phyloP scores from a whole-genome alignment of 2,329 filamentous ascomycete species.

The Emmonsiellopsis sp. region DNA sequence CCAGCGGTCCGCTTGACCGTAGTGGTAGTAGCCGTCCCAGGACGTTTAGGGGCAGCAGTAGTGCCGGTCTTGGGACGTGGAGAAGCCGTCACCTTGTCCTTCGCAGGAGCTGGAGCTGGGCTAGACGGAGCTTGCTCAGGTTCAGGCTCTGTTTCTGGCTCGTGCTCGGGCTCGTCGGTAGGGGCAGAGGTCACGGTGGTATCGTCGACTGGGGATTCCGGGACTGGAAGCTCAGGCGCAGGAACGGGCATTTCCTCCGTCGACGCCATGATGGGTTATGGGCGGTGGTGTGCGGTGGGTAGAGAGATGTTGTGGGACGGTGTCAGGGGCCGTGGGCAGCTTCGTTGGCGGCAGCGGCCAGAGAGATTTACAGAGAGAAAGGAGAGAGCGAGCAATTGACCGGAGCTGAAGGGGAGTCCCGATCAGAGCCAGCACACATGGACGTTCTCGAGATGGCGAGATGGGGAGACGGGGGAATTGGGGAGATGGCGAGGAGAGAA shows the following conservation, averaged over 20 bases:
- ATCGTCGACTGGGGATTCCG: constrained; percentile 5
- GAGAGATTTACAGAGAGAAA: background rate
- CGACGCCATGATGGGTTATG: constrained; percentile 22
- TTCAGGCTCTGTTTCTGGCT: background rate
- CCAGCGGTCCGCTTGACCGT: constrained; percentile 24
- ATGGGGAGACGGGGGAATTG: background rate
- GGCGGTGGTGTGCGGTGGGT: background rate
- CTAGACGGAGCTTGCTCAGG: constrained; percentile 23
- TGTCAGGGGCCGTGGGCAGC: background rate
- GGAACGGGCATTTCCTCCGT: constrained; percentile 24
- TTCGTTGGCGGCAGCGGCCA: background rate
- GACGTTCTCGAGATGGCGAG: background rate
- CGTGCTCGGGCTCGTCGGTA: constrained; percentile 13
- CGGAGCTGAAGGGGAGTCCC: background rate
- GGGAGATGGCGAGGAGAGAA: background rate
- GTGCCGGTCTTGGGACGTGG: constrained; percentile 26
- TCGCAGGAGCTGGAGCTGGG: constrained; percentile 22
- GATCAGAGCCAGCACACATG: background rate
- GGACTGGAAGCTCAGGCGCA: constrained; percentile 5
- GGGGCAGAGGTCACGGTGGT: constrained; percentile 15
- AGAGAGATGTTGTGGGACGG: background rate
- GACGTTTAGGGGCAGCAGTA: constrained; percentile 23
- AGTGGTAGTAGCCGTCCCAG: constrained; percentile 24
- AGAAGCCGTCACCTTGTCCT: constrained; percentile 19
- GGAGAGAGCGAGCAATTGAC: background rate